A percentile compares a stretch with the other conserved stretches of the same genome.
Evolutionary conservation across 1,284 basidiomycete species (phyloP).

Genomic region (Bjerkandera adusta): DNA sequence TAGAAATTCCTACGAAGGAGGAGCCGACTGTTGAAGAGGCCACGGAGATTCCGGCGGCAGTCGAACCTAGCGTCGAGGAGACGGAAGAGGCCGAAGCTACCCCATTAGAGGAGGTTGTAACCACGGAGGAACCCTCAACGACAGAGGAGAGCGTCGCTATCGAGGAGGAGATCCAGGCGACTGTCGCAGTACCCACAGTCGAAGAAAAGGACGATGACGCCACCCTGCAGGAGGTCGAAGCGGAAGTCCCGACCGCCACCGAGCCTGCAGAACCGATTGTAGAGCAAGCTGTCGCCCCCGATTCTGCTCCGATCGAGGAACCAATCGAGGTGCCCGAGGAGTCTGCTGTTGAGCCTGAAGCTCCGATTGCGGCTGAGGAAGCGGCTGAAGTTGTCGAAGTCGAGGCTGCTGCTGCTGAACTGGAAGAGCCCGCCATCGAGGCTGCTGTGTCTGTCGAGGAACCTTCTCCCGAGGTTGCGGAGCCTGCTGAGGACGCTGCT

Average conservation of each 20-base stretch:
- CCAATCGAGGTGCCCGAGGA: background rate
- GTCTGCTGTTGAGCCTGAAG: background rate
- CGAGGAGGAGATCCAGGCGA: background rate
- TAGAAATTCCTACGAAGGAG: background rate
- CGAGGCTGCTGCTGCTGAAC: constrained; percentile 1
- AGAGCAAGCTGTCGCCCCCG: no score
- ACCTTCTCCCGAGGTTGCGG: background rate
- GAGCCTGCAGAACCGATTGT: no score
- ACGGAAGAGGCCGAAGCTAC: background rate
- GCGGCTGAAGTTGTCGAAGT: constrained; percentile 2
- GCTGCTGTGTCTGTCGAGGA: background rate
- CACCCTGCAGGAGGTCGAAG: background rate
- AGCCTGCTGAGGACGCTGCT: background rate
- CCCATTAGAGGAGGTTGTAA: background rate
- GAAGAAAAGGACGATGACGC: constrained; percentile 2
- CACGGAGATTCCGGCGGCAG: constrained; percentile 4
- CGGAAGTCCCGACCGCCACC: constrained; percentile 2
- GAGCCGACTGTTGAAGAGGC: background rate
- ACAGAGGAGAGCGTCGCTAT: no score
- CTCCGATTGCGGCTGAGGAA: background rate
- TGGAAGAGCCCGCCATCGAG: background rate
- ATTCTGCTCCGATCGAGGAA: background rate
- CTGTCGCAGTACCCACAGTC: background rate
- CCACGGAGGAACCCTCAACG: background rate
- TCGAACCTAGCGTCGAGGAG: background rate